phyloP scores from a whole-genome alignment of 1,139 yeast species.

The Candida neerlandica region DNA sequence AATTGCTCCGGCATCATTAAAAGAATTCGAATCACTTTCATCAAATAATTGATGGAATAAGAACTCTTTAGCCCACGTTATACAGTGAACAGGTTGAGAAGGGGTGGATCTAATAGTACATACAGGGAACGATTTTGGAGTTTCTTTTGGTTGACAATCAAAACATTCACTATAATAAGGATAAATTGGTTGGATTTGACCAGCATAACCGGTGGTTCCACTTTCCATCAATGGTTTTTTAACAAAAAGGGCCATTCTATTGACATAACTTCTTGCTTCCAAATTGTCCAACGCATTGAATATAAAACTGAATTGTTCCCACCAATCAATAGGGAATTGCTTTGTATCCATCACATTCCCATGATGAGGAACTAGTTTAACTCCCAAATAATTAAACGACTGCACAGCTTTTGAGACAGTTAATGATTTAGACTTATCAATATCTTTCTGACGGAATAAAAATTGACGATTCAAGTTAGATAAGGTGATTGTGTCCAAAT shows the following conservation, averaged over 20 bases:
- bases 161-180: conserved; percentile 89
- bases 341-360: conserved; percentile 84
- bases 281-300: conserved; percentile 93
- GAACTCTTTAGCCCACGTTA: conserved; percentile 97
- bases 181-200: conserved; percentile 89
- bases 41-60: conserved; percentile 82
- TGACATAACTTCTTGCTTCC: conserved; percentile 90
- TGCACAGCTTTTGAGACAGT: conserved; percentile 85
- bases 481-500: conserved; percentile 90
- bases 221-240: conserved; percentile 83
- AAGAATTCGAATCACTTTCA: conserved; percentile 38
- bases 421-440: conserved; percentile 79
- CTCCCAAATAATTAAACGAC: conserved; percentile 65
- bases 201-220: conserved; percentile 94
- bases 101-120: conserved; percentile 98
- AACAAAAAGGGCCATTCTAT: conserved; percentile 74
- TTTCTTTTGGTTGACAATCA: conserved; percentile 84
- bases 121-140: conserved; percentile 91
- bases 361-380: conserved; percentile 78
- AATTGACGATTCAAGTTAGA: conserved; percentile 94
- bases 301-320: conserved; percentile 72
- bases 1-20: conserved; percentile 37
- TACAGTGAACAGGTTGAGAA: conserved; percentile 92
- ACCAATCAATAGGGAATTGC: conserved; percentile 78
- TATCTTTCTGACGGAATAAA: conserved; percentile 81